Conservation (phyloP, 1,284 basidiomycete species). For the Somion occarium region DNA sequence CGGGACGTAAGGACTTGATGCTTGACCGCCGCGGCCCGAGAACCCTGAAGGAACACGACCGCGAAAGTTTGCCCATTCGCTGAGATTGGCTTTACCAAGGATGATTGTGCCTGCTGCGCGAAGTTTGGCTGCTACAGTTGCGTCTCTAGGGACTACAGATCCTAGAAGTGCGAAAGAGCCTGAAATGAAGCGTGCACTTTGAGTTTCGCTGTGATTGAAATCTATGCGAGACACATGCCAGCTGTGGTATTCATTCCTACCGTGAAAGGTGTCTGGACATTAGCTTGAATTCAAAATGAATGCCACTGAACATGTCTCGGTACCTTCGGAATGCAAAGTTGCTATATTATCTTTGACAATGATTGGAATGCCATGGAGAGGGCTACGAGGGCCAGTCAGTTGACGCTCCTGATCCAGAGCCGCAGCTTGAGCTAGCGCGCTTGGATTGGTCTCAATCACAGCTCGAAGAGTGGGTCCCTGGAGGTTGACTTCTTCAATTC, state of each 20-base stretch:
- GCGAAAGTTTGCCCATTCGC: slow-evolving; percentile 58
- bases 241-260: slow-evolving; percentile 64
- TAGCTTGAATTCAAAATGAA: background rate
- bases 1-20: slow-evolving; percentile 55
- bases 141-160: slow-evolving; percentile 58
- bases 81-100: slow-evolving; percentile 63
- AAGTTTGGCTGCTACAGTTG: slow-evolving; percentile 54
- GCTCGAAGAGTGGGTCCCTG: slow-evolving; percentile 57
- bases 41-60: slow-evolving; percentile 56
- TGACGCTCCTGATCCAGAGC: slow-evolving; percentile 51
- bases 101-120: slow-evolving; percentile 66
- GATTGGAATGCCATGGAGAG: slow-evolving; percentile 67
- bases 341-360: slow-evolving; percentile 71
- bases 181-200: slow-evolving; percentile 16
- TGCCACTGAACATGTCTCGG: background rate
- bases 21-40: slow-evolving; percentile 64
- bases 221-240: slow-evolving; percentile 16
- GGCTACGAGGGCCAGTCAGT: slow-evolving; percentile 40
- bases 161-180: slow-evolving; percentile 55
- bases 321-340: slow-evolving; percentile 31
- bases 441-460: slow-evolving; percentile 60
- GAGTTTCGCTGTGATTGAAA: no score
- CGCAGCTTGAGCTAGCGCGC: slow-evolving; percentile 47
- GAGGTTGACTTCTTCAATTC: slow-evolving; percentile 69
- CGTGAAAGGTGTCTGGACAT: background rate